Evolutionary conservation across 129 eudicot species (phyloP).

Genomic region (Artemisia argyi): DNA sequence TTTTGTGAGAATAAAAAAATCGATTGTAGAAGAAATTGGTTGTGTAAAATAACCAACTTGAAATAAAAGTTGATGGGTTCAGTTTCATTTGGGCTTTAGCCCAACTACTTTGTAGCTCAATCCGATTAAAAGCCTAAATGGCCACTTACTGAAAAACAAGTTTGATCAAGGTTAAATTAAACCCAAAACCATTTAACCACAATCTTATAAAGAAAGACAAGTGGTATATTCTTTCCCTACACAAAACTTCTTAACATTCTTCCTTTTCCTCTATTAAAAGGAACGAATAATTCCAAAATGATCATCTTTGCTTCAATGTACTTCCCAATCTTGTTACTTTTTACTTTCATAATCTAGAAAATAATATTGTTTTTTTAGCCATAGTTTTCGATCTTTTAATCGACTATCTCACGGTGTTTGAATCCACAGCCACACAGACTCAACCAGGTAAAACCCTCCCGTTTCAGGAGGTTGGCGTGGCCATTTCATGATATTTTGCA

Average conservation of each 20-base stretch:
- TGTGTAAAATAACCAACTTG: neutral
- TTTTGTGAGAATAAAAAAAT: too few species aligned
- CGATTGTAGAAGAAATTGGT: too few species aligned
- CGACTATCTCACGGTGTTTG: too few species aligned
- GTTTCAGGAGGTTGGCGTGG: too few species aligned
- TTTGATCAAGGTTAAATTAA: neutral
- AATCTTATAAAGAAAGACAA: neutral
- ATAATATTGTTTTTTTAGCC: neutral
- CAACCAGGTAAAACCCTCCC: too few species aligned
- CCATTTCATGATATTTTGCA: too few species aligned
- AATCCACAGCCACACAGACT: too few species aligned
- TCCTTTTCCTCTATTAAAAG: constrained; percentile 31
- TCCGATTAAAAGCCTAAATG: neutral
- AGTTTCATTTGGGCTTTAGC: neutral
- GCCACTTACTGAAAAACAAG: too few species aligned
- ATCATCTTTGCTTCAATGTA: constrained; percentile 22
- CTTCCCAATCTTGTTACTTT: constrained; percentile 15
- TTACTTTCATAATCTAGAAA: constrained; percentile 2
- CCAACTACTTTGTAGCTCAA: neutral
- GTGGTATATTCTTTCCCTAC: neutral
- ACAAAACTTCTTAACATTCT: constrained; percentile 23
- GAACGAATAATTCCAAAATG: constrained; percentile 28
- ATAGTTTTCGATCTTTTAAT: too few species aligned
- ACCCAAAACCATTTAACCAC: neutral
- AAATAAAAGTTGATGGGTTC: neutral